Conservation (phyloP, 257 asterid species). For the Ilex aquifolium region DNA sequence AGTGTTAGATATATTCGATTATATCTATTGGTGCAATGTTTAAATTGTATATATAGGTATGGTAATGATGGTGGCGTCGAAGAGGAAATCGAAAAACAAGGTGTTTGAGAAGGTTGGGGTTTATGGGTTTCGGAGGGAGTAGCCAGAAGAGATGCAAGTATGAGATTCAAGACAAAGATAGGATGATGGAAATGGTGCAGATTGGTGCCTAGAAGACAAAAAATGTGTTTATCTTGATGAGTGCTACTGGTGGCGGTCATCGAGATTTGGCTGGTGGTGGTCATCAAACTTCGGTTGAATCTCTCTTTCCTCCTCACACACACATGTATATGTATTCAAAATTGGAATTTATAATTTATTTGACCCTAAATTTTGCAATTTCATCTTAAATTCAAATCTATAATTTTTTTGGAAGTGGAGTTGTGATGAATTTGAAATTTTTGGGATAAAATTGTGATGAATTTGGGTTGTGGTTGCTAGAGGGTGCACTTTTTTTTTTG, state of each 20-base stretch:
- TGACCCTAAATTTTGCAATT: too few species aligned
- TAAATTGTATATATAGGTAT: slow-evolving; percentile 24
- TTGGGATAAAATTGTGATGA: too few species aligned
- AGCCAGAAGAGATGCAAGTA: slow-evolving; percentile 52
- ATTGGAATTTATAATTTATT: too few species aligned
- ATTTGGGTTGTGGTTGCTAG: too few species aligned
- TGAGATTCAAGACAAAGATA: slow-evolving; percentile 39
- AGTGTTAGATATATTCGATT: slow-evolving; percentile 18
- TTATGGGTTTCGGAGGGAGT: slow-evolving; percentile 56
- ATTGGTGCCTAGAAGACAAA: slow-evolving; percentile 91
- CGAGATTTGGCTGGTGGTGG: slow-evolving; percentile 53
- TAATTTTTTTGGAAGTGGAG: too few species aligned
- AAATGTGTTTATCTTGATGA: slow-evolving; percentile 85
- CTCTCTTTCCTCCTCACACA: too few species aligned
- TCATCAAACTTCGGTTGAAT: slow-evolving; percentile 35
- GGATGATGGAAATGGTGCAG: slow-evolving; percentile 76
- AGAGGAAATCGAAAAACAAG: slow-evolving; percentile 53
- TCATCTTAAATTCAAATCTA: too few species aligned
- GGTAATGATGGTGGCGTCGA: slow-evolving; percentile 56
- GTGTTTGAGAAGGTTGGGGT: slow-evolving; percentile 81
- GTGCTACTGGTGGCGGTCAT: slow-evolving; percentile 93
- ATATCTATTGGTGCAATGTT: slow-evolving; percentile 8
- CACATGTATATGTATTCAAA: too few species aligned
- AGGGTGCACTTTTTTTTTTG: too few species aligned
- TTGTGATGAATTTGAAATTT: too few species aligned